These are phyloP conservation scores for Hura crepitans DNA, from an alignment of 441 rosid species.

Conservation along the genomic window DNA sequence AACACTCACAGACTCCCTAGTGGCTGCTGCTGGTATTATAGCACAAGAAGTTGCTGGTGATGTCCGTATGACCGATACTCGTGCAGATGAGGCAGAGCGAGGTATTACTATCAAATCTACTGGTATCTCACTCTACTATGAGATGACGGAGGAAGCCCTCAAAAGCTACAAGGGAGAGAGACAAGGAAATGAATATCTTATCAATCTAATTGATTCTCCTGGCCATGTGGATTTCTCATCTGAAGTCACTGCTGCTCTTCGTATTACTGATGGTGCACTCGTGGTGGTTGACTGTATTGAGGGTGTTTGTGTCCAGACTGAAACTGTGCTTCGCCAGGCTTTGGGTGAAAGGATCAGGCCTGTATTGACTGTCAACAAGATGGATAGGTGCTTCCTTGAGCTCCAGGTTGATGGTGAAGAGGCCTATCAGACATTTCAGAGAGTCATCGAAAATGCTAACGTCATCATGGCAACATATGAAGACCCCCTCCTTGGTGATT, in stretches of 20 bases:
- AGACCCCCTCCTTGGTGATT: constrained; percentile 71
- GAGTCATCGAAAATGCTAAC: constrained; percentile 71
- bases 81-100: constrained; percentile 70
- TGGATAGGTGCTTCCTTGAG: constrained; percentile 81
- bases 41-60: constrained; percentile 79
- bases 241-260: constrained; percentile 86
- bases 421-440: constrained; percentile 61
- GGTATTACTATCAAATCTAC: constrained; percentile 74
- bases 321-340: constrained; percentile 71
- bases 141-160: constrained; percentile 44
- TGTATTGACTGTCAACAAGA: constrained; percentile 73
- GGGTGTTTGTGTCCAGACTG: constrained; percentile 76
- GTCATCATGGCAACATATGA: constrained; percentile 76
- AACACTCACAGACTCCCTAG: constrained; percentile 66
- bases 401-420: constrained; percentile 81
- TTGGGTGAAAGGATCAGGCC: constrained; percentile 75
- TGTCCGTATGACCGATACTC: constrained; percentile 73
- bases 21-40: constrained; percentile 77
- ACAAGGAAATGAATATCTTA: constrained; percentile 60
- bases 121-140: constrained; percentile 61
- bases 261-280: constrained; percentile 84
- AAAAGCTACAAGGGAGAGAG: constrained; percentile 50
- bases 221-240: constrained; percentile 86
- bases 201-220: constrained; percentile 83
- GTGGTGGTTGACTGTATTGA: constrained; percentile 79